Base-by-base conservation (phyloP, 1,284 basidiomycete species). In the Ganoderma leucocontextum region DNA sequence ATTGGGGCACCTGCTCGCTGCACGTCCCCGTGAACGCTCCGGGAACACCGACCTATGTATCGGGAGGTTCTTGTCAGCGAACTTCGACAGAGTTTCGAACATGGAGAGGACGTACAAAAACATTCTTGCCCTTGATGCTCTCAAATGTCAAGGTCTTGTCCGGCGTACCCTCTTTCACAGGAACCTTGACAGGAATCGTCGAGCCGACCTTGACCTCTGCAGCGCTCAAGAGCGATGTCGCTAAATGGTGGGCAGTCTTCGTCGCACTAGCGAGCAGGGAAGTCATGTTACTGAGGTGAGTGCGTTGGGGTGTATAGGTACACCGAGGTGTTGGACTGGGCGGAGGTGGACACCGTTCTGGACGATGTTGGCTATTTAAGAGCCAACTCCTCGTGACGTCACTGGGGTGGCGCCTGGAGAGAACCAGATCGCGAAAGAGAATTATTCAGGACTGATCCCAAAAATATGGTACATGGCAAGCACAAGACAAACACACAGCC, bases 1-100 rank as follows among this genome's bases (percentile, higher is more conserved):
- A 95, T 19, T 83, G 86, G 0, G 91, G 92, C 13, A 92, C 82
- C 75, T 93, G 87, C 25, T 76, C 79, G 68, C 82, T 83, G 78
- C 86, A 81, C 67, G 83, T 73, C 67, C 82, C 82, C 66, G 85
- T 89, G 80, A 92, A 93, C 3, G 89, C 88, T 19, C 88, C 89
- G 0, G 88, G 87, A 13, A 91, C 86, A 55, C 87, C 85, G 60
- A 89, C 80, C 88, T 88, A 63, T 15, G 22, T 4, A 59, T 25
- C 22, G 17, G 9, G 9, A 47, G 2, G 10, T 52, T 9, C 17
- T 13, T 15, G 2, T 52, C 22, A 52, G 47, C 13, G n/a, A 44
- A 17, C 12, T 65, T 36, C 22, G 33, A 25, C 13, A 25, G 15
- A 25, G 7, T 36, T 15, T n/a, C 4, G 41, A 55, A 60, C 33